Conservation (phyloP, 2,329 filamentous ascomycete genomes). For the Phaeosphaeriaceae sp. region DNA sequence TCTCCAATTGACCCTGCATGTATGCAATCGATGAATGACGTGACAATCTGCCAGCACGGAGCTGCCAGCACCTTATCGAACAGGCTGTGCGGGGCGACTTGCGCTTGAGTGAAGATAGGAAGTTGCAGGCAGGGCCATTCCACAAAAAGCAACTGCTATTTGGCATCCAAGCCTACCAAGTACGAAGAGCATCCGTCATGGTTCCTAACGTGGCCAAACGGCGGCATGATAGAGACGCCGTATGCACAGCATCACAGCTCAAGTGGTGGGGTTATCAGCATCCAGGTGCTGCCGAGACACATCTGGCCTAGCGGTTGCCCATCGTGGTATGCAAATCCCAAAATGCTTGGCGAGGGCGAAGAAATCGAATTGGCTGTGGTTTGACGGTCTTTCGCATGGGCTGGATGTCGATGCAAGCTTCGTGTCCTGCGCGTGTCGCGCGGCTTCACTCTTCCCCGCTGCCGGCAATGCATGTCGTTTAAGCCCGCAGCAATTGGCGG, state of each 20-base stretch:
- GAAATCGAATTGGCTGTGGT: slow-evolving; percentile 11
- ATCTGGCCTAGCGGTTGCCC: slow-evolving; percentile 37
- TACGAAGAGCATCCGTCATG: slow-evolving; percentile 8
- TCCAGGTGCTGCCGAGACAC: slow-evolving; percentile 26
- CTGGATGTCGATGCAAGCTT: slow-evolving; percentile 12
- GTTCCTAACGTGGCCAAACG: slow-evolving; percentile 8
- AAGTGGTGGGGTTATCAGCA: slow-evolving; percentile 30
- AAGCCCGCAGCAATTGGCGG: slow-evolving; percentile 1
- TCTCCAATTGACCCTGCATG: slow-evolving; percentile 1
- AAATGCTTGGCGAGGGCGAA: slow-evolving; percentile 23
- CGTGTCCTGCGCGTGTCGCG: slow-evolving; percentile 15
- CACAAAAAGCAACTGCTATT: slow-evolving; percentile 18
- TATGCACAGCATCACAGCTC: slow-evolving; percentile 24
- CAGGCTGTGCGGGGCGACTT: slow-evolving; percentile 13
- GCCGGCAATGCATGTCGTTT: slow-evolving; percentile 10
- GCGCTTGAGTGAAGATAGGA: slow-evolving; percentile 16
- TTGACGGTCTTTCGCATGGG: slow-evolving; percentile 14
- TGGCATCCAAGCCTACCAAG: slow-evolving; percentile 10
- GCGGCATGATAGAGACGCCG: slow-evolving; percentile 12
- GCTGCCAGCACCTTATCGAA: slow-evolving; percentile 16
- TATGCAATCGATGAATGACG: slow-evolving; percentile 6
- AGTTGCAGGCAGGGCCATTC: slow-evolving; percentile 10
- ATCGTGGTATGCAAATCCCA: slow-evolving; percentile 43
- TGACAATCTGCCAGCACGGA: slow-evolving; percentile 2
- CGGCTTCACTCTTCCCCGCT: slow-evolving; percentile 15